phyloP scores from a whole-genome alignment of 306 rosid genomes.

The Vigna hirtella region DNA sequence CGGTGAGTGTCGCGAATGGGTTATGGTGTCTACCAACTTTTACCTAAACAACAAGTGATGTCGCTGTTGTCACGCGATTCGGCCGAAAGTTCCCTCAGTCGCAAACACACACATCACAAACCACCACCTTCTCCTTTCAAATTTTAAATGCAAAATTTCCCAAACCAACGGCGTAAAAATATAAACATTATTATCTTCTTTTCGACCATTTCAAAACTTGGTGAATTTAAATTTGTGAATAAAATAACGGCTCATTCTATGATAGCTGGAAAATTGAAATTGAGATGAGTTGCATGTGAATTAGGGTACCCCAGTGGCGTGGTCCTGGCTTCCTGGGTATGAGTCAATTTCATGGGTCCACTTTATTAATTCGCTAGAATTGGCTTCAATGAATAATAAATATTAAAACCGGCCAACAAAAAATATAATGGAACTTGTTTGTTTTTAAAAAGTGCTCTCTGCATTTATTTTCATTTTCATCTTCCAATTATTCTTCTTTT shows the following conservation, averaged over 20 bases:
- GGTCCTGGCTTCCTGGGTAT: conserved; percentile 35
- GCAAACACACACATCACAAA: conserved; percentile 20
- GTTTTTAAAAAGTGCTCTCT: background rate
- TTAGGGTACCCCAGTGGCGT: conserved; percentile 39
- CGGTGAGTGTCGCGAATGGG: conserved; percentile 48
- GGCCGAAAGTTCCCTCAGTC: conserved; percentile 54
- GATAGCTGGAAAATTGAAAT: conserved; percentile 37
- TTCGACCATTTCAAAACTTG: conserved; percentile 21
- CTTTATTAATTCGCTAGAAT: conserved; percentile 36
- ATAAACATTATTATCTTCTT: background rate
- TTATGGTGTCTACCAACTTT: conserved; percentile 42
- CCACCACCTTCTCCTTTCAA: conserved; percentile 1
- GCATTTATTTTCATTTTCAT: background rate
- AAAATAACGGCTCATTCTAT: conserved; percentile 9
- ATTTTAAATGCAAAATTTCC: conserved; percentile 35
- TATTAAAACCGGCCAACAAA: background rate
- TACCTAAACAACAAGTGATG: conserved; percentile 72
- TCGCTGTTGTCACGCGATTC: conserved; percentile 69
- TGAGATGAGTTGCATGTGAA: conserved; percentile 47
- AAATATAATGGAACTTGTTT: background rate
- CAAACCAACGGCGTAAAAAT: background rate
- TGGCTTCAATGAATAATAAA: conserved; percentile 13
- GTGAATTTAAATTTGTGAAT: conserved; percentile 26
- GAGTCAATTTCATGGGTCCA: conserved; percentile 51
- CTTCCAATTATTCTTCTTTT: background rate